Evolutionary conservation across 2,329 filamentous ascomycete genomes (phyloP), one percentile per base, ranked within the genome.

Genomic region (Teratosphaeria viscida): DNA sequence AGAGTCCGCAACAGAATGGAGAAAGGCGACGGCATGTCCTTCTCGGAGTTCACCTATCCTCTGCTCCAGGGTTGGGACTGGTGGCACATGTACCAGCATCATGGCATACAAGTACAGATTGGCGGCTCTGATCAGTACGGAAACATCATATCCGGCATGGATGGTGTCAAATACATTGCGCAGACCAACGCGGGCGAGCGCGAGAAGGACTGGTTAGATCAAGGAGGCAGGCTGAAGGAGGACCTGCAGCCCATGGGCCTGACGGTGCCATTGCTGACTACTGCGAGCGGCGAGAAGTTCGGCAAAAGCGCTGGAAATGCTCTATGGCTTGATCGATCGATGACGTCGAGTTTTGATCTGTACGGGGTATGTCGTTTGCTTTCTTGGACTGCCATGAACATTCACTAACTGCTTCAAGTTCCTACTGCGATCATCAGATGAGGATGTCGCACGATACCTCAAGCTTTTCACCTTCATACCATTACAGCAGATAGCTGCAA

Each of bases 11-110:
- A 85, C 60, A 90, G 91, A 70, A 81, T 97, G 79, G 82, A 82
- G n/a, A 85, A 85, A 57, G 90, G 90, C 43, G 89, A 94, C 64
- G 95, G 94, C 67, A 92, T 99, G 87, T 95, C 92, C 0, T 88
- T 95, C 68, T 87, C 90, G 39, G 94, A 99, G 72, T 96, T 99
- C 73, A 83, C 85, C 52, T 99, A 99, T 70, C 94, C 95, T 1
- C 76, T 99, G 16, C 84, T 97, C 68, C 94, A 99, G 72, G 91
- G 88, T 26, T 97, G 92, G 88, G 94, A 99, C 73, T 99, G 92
- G 84, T 97, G 90, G 89, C 81, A 89, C 66, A 82, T 97, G 76
- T 95, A 89, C 74, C 81, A 83, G 54, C 79, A 81, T 27, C 82
- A 80, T 57, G 80, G 82, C 55, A 80, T 91, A 10, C 87, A 92